A percentile compares a stretch with the other conserved stretches of the same genome.
Conservation (phyloP, 176 grass and related monocot species). For the Triticum dicoccoides region DNA sequence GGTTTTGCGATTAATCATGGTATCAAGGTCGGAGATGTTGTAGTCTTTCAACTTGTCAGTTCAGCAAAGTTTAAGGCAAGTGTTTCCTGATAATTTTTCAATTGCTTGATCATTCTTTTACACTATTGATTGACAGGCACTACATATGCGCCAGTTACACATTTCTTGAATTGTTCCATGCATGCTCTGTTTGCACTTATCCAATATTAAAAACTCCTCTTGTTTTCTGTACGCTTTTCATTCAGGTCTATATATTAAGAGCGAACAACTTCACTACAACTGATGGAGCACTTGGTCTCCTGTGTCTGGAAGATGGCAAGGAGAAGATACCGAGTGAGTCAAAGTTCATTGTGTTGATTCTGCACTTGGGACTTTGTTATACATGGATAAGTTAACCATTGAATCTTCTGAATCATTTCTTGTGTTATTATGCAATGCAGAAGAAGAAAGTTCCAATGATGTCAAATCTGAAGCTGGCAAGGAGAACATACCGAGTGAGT, state of each 20-base stretch:
- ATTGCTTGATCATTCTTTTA: not conserved
- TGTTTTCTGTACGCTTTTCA: not conserved
- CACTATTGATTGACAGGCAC: not conserved
- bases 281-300: conserved; percentile 24
- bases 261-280: conserved; percentile 12
- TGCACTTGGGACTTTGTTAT: not conserved
- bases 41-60: conserved; percentile 40
- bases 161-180: conserved; percentile 13
- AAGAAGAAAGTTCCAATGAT: not conserved
- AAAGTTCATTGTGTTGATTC: not conserved
- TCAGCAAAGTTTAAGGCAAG: conserved; percentile 42
- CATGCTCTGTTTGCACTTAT: not conserved
- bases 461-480: not conserved
- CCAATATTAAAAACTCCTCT: not conserved
- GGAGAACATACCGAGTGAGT: too few relatives aligned
- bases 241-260: conserved; percentile 41
- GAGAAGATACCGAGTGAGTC: conserved; percentile 30
- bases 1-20: conserved; percentile 34
- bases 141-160: not conserved
- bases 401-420: conserved; percentile 3
- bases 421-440: not conserved
- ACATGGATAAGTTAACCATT: not conserved
- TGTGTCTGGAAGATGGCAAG: conserved; percentile 11
- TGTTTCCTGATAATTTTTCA: not conserved
- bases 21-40: conserved; percentile 38